phyloP scores from a whole-genome alignment of 2,329 filamentous ascomycete genomes.

The Nothophoma quercina region DNA sequence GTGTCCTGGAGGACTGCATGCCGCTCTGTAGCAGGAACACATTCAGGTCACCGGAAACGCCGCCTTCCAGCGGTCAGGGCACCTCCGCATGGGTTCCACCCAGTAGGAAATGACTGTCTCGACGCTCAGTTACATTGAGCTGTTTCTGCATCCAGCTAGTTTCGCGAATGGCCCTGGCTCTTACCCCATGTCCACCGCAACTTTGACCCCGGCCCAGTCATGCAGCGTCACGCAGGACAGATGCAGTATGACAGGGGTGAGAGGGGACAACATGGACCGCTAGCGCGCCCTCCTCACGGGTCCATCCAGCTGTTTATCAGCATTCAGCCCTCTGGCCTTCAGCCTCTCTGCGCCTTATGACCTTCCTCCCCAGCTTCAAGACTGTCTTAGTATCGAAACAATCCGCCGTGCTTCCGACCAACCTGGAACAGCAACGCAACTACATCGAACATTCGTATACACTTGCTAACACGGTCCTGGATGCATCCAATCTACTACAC shows the following conservation, averaged over 20 bases:
- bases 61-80: slow-evolving; percentile 11
- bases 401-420: background rate
- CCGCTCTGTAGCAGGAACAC: slow-evolving; percentile 8
- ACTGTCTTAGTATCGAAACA: background rate
- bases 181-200: slow-evolving; percentile 30
- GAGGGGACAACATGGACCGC: slow-evolving; percentile 22
- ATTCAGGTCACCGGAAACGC: slow-evolving; percentile 23
- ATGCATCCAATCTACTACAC: slow-evolving; percentile 18
- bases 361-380: background rate
- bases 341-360: slow-evolving; percentile 1
- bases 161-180: slow-evolving; percentile 11
- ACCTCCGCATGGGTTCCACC: slow-evolving; percentile 6
- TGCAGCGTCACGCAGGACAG: slow-evolving; percentile 31
- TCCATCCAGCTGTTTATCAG: slow-evolving; percentile 28
- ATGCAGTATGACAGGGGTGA: slow-evolving; percentile 30
- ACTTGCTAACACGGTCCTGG: background rate
- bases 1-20: slow-evolving; percentile 12
- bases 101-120: slow-evolving; percentile 18
- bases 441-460: background rate
- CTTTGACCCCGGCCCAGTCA: slow-evolving; percentile 27
- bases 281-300: slow-evolving; percentile 22
- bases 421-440: background rate
- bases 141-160: slow-evolving; percentile 28
- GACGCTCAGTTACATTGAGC: slow-evolving; percentile 23
- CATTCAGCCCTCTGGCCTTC: slow-evolving; percentile 15